Evolutionary conservation across 2,329 filamentous ascomycete genomes (phyloP), one percentile per base, ranked within the genome.

Genomic region (Grosmannia huntii): DNA sequence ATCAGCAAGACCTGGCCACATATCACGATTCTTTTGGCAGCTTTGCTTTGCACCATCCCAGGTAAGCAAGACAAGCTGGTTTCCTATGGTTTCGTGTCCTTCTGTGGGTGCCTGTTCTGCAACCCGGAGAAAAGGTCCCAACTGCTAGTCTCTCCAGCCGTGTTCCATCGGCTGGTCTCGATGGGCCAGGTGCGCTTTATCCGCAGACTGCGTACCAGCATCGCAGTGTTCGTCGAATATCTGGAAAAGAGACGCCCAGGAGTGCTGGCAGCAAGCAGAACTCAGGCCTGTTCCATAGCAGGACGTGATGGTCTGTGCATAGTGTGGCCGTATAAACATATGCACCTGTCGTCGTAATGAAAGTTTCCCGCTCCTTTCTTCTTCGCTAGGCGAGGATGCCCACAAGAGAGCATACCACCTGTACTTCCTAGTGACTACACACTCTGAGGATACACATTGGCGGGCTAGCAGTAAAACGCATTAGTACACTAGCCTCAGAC

Each of bases 401-500:
- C 19, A 33, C n/a, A 33, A 10, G 36, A 46, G 21, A 53, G 28
- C 31, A 33, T 19, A n/a, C 41, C 16, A 6, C 19, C 21, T 28
- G 2, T 23, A 7, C 5, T 21, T 33, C 36, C 5, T 11, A n/a
- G 36, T 28, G 16, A 56, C 38, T 65, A 80, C 65, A 81, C 77
- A 67, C 79, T 82, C 67, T 82, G 79, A 50, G 79, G 79, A 57
- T 79, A 75, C 48, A 82, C 75, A 62, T 72, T 75, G 25, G 79
- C 79, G 60, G 79, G 79, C 79, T 82, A 16, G 28, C 33, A n/a
- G 28, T 27, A 11, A 33, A 28, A 14, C 11, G 19, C 16, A 23
- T 56, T 16, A 56, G 46, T 12, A 51, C 3, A n/a, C 5, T 2
- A 28, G 36, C 11, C 2, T 3, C 2, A 21, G 3, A 44, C 11